Evolutionary conservation across 768 basidiomycete species (phyloP), one percentile per base, ranked within the genome.

Genomic region (Pleurotus sapidus): DNA sequence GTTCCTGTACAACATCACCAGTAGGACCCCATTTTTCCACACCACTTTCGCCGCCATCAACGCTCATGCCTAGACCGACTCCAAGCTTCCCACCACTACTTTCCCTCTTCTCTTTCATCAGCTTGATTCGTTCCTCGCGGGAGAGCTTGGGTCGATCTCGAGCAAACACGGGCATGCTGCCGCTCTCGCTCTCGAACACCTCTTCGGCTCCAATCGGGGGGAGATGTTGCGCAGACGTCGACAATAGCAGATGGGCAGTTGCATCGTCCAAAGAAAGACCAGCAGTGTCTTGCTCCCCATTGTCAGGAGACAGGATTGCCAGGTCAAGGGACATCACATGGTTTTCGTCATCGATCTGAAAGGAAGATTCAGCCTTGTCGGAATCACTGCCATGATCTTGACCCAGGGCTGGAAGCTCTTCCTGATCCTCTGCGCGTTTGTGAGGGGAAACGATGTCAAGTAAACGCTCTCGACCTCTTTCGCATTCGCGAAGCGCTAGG

Each of bases 1-100:
- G 74, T 68, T 93, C 91, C 67, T 90, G 84, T 4, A 93, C 89
- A 37, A 93, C 89, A 59, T 92, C 91, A 1, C 84, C 86, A 3
- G 84, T 83, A 5, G 88, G 89, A 0, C 88, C 89, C 86, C 87
- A 86, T 57, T 74, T 73, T 68, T 82, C 84, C 39, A 68, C 64
- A 15, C 65, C 67, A 17, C 49, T 61, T 57, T 57, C 56, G 46
- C 61, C 59, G 11, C 61, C 48, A 58, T 64, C 60, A 46, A 63
- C 53, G 57, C 49, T 34, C 24, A 71, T 56, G 38, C 69, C 68
- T 20, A 72, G 56, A 4, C 68, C 65, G 23, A 65, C 46, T 7
- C 68, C 71, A 42, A 72, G 67, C 20, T 54, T 54, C 18, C n/a
- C n/a, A 42, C 51, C 51, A 54, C 15, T 20, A 43, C 70, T 77